Conservation (phyloP, 176 grass and related monocot species). For the Alopecurus myosuroides region DNA sequence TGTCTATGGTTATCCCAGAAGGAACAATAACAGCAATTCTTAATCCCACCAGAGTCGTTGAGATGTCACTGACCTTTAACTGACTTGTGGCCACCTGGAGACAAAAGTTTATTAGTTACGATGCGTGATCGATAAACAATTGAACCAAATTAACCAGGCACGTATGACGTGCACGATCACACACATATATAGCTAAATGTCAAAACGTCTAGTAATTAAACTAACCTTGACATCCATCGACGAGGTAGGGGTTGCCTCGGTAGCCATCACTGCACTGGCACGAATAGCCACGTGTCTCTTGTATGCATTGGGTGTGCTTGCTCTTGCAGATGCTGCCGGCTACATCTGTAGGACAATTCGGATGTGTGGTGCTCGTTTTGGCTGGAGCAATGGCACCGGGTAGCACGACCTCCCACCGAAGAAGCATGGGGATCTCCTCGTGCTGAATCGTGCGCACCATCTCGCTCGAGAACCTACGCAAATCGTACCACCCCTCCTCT, state of each 20-base stretch:
- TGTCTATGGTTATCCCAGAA: background rate
- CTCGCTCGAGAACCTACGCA: background rate
- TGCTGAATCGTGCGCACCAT: fast-evolving
- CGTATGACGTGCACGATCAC: no score
- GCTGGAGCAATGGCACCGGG: background rate
- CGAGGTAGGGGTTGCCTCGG: background rate
- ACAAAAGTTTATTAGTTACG: no score
- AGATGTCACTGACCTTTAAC: background rate
- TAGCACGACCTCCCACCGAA: background rate
- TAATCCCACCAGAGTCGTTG: no score
- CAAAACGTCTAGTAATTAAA: background rate
- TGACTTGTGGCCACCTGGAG: background rate
- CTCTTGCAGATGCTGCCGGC: background rate
- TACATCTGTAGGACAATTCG: background rate
- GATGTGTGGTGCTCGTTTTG: fast-evolving
- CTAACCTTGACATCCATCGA: background rate
- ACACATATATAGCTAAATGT: no score
- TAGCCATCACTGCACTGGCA: background rate
- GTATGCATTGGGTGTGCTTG: background rate
- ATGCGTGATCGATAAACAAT: no score
- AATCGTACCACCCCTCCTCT: background rate
- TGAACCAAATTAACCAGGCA: no score
- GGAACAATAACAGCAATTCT: background rate
- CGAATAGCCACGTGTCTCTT: background rate
- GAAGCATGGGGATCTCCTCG: background rate